Percentiles rank a stretch among this genome's conserved stretches.
These are phyloP conservation scores for Mycena albidolilacea DNA, from an alignment of 768 basidiomycete species.

Conservation along the genomic window DNA sequence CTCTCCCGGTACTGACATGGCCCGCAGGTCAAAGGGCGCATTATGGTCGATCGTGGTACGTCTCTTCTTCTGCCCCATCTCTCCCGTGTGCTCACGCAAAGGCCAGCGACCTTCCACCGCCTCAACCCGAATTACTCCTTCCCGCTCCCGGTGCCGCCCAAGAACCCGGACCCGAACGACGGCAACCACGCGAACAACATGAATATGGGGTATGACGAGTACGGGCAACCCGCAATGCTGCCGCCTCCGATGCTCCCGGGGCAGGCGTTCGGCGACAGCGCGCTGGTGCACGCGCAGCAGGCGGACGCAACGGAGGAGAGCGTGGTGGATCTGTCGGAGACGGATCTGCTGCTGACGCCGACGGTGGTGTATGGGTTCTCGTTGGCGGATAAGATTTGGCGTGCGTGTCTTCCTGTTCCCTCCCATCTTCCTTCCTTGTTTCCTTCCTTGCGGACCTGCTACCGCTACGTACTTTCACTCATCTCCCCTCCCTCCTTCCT, in stretches of 20 bases:
- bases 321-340: constrained; percentile 55
- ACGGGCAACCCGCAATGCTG: constrained; percentile 42
- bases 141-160: constrained; percentile 53
- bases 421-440: neutral
- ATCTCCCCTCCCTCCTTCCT: constrained; percentile 7
- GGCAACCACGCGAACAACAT: neutral
- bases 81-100: neutral
- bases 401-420: constrained; percentile 50
- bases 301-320: constrained; percentile 33
- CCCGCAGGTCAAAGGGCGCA: constrained; percentile 65
- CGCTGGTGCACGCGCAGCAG: constrained; percentile 43
- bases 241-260: constrained; percentile 33
- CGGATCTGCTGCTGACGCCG: constrained; percentile 69
- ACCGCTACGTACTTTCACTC: neutral
- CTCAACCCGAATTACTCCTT: constrained; percentile 67
- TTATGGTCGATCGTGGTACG: constrained; percentile 73
- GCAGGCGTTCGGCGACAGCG: constrained; percentile 24
- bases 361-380: constrained; percentile 76
- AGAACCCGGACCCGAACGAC: constrained; percentile 29
- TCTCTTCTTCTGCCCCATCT: constrained; percentile 7
- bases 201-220: constrained; percentile 34
- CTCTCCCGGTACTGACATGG: constrained; percentile 1
- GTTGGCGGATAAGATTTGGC: constrained; percentile 70
- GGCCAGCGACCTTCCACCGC: constrained; percentile 64
- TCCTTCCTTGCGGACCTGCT: too few species aligned